Percentiles rank a stretch among this genome's conserved stretches.
phyloP scores from a whole-genome alignment of 805 yeast species.

The Yamadazyma ubonensis region DNA sequence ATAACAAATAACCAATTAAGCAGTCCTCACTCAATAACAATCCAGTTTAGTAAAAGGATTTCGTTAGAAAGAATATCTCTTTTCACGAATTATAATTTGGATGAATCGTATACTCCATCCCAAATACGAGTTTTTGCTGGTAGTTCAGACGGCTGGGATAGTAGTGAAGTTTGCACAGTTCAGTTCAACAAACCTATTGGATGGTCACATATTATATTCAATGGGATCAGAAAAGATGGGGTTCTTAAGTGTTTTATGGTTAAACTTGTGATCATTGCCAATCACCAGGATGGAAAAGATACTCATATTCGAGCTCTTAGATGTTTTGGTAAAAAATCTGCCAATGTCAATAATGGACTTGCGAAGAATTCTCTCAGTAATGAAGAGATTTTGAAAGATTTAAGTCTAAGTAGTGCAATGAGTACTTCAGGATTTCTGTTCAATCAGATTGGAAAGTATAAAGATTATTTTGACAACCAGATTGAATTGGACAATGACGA shows the following conservation, averaged over 20 bases:
- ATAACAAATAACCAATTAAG: constrained; percentile 37
- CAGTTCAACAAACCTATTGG: constrained; percentile 69
- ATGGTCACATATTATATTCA: constrained; percentile 69
- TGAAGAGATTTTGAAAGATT: constrained; percentile 22
- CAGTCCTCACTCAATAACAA: constrained; percentile 79
- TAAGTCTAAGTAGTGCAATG: constrained; percentile 26
- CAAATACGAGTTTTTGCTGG: constrained; percentile 67
- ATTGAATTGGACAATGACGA: constrained; percentile 7
- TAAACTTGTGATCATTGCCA: constrained; percentile 61
- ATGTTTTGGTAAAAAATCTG: constrained; percentile 46
- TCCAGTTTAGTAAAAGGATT: constrained; percentile 78
- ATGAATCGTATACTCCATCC: constrained; percentile 92
- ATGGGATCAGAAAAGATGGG: constrained; percentile 52
- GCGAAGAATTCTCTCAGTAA: constrained; percentile 8
- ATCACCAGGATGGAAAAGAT: constrained; percentile 96
- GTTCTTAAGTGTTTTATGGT: constrained; percentile 66
- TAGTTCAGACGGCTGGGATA: constrained; percentile 69
- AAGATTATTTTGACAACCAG: neutral
- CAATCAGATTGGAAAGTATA: constrained; percentile 15
- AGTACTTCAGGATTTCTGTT: constrained; percentile 31
- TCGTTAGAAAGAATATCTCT: constrained; percentile 65
- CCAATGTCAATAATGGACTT: constrained; percentile 1
- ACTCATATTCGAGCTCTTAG: constrained; percentile 79
- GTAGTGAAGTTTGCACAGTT: constrained; percentile 61
- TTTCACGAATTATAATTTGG: constrained; percentile 67